Percentiles rank a stretch among this genome's conserved stretches.
These are phyloP conservation scores for Trichosporon sp. DNA, from an alignment of 1,284 basidiomycete genomes.

Conservation along the genomic window DNA sequence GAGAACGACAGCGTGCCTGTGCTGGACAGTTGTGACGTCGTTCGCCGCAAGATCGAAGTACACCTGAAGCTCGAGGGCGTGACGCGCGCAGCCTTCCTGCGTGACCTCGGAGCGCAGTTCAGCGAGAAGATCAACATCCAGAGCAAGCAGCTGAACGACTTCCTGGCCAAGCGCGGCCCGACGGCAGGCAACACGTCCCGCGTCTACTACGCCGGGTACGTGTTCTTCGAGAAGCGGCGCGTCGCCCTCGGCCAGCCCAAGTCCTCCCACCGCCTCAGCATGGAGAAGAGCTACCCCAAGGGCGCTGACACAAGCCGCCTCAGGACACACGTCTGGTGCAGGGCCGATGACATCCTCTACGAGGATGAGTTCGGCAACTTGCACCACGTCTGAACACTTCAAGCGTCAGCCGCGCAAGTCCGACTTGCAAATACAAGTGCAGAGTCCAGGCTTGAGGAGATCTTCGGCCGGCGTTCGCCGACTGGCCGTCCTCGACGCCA, in stretches of 20 bases:
- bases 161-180: conserved; percentile 16
- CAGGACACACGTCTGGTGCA: neutral
- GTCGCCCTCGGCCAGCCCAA: conserved; percentile 18
- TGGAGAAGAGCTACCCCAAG: conserved; percentile 21
- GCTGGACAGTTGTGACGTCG: conserved; percentile 22
- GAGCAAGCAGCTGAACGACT: conserved; percentile 26
- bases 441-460: neutral
- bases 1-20: conserved; percentile 11
- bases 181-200: conserved; percentile 22
- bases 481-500: neutral
- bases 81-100: conserved; percentile 20
- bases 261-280: conserved; percentile 16
- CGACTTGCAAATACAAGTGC: neutral
- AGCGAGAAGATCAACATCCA: conserved; percentile 17
- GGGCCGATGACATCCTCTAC: neutral
- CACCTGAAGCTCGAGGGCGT: conserved; percentile 17
- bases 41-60: conserved; percentile 21
- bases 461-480: neutral
- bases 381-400: neutral
- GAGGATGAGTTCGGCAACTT: conserved; percentile 8
- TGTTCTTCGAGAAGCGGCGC: conserved; percentile 25
- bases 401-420: neutral
- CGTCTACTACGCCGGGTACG: conserved; percentile 23
- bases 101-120: conserved; percentile 9
- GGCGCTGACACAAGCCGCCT: neutral